Conservation (phyloP, 352 stramenopile genomes). For the Halophytophthora polymorphica region DNA sequence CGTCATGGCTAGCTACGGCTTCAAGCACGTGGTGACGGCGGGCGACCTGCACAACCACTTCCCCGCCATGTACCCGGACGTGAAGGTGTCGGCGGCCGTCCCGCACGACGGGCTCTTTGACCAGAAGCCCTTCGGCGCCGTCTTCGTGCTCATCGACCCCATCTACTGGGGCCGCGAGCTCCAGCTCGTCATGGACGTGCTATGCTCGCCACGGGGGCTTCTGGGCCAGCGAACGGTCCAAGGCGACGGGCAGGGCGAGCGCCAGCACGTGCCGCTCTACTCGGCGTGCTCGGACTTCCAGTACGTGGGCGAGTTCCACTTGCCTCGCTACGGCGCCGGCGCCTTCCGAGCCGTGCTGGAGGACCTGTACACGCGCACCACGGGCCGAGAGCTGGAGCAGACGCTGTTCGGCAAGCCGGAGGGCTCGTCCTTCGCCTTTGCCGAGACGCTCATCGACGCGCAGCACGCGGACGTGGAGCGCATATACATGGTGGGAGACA, state of each 20-base stretch:
- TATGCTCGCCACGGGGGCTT: conserved; percentile 55
- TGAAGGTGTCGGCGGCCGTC: conserved; percentile 43
- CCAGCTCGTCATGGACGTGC: conserved; percentile 72
- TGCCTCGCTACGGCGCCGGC: conserved; percentile 75
- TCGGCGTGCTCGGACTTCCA: conserved; percentile 87
- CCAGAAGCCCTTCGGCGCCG: conserved; percentile 45
- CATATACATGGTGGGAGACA: conserved; percentile 89
- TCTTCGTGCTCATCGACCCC: conserved; percentile 78
- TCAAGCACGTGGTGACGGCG: conserved; percentile 80
- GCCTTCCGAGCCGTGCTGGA: conserved; percentile 80
- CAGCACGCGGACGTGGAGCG: conserved; percentile 62
- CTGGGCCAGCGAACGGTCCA: conserved; percentile 35
- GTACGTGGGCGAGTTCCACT: conserved; percentile 83
- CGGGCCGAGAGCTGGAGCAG: conserved; percentile 67
- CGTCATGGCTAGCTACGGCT: conserved; percentile 78
- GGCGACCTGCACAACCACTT: conserved; percentile 76
- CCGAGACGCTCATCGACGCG: conserved; percentile 69
- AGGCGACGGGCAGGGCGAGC: conserved; percentile 25
- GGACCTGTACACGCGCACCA: conserved; percentile 78
- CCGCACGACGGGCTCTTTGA: conserved; percentile 51
- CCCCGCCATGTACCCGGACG: conserved; percentile 78
- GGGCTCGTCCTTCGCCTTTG: conserved; percentile 68
- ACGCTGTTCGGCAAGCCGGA: conserved; percentile 82
- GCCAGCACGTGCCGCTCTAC: conserved; percentile 75
- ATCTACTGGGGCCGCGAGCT: conserved; percentile 78